phyloP scores from a whole-genome alignment of 805 yeast species.

The Komagataella populi region DNA sequence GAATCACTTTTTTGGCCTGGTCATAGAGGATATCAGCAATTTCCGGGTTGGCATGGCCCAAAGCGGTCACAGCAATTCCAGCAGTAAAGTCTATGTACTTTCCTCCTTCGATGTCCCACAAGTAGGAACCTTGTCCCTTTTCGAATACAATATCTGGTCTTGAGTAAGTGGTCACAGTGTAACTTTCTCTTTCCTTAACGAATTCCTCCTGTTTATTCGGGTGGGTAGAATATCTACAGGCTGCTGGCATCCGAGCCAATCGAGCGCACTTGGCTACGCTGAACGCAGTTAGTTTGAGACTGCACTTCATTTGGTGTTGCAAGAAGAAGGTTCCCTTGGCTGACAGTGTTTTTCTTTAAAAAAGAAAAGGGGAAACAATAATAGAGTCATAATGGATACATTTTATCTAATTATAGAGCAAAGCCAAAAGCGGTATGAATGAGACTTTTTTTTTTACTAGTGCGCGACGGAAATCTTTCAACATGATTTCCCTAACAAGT shows the following conservation, averaged over 20 bases:
- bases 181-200: conserved; percentile 34
- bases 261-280: neutral
- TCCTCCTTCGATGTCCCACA: conserved; percentile 71
- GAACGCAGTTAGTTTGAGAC: neutral
- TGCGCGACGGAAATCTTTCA: neutral
- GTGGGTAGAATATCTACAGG: neutral
- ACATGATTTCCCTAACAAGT: neutral
- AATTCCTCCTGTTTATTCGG: conserved; percentile 19
- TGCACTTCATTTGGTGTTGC: neutral
- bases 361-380: neutral
- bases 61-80: conserved; percentile 93
- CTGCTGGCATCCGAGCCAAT: neutral
- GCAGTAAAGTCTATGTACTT: conserved; percentile 85
- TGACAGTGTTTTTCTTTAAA: neutral
- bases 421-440: neutral
- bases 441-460: neutral
- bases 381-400: neutral
- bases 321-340: neutral
- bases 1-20: conserved; percentile 65
- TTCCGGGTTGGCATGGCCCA: conserved; percentile 77
- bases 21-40: conserved; percentile 57
- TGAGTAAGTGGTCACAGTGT: conserved; percentile 65
- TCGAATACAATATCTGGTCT: conserved; percentile 67
- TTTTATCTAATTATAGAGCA: neutral
- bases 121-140: conserved; percentile 67